These are phyloP conservation scores for Saturnispora diversa DNA, from an alignment of 805 yeast species.

Conservation along the genomic window DNA sequence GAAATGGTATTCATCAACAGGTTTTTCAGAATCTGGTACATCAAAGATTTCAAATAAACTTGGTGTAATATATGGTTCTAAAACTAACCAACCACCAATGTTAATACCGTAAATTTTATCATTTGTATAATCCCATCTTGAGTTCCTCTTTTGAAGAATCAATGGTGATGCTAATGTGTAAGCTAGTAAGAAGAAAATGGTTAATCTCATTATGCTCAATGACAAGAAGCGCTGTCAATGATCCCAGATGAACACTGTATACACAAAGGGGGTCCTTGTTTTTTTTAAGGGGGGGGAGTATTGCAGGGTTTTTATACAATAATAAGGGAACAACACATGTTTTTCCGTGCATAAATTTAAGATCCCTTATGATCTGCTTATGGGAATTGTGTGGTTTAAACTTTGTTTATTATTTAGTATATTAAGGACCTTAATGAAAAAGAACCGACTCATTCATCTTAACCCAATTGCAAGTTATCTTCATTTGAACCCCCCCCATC, in stretches of 20 bases:
- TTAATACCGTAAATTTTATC: slow-evolving; percentile 53
- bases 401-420: too few species aligned
- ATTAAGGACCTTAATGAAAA: too few species aligned
- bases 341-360: too few species aligned
- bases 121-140: slow-evolving; percentile 27
- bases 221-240: background rate
- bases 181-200: slow-evolving; percentile 1
- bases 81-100: slow-evolving; percentile 84
- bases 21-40: slow-evolving; percentile 37
- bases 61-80: slow-evolving; percentile 84
- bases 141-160: slow-evolving; percentile 24
- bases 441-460: too few species aligned
- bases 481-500: too few species aligned
- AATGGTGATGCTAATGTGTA: slow-evolving; percentile 20
- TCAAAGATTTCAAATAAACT: slow-evolving; percentile 53
- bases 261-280: too few species aligned
- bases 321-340: too few species aligned
- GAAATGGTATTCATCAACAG: slow-evolving; percentile 79
- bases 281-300: too few species aligned
- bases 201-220: slow-evolving; percentile 2
- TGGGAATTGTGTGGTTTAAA: too few species aligned
- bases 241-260: background rate
- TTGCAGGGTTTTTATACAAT: too few species aligned
- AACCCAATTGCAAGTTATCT: too few species aligned
- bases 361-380: too few species aligned